Evolutionary conservation across 2,329 filamentous ascomycete species (phyloP).

Genomic region (Sporothrix brasiliensis): DNA sequence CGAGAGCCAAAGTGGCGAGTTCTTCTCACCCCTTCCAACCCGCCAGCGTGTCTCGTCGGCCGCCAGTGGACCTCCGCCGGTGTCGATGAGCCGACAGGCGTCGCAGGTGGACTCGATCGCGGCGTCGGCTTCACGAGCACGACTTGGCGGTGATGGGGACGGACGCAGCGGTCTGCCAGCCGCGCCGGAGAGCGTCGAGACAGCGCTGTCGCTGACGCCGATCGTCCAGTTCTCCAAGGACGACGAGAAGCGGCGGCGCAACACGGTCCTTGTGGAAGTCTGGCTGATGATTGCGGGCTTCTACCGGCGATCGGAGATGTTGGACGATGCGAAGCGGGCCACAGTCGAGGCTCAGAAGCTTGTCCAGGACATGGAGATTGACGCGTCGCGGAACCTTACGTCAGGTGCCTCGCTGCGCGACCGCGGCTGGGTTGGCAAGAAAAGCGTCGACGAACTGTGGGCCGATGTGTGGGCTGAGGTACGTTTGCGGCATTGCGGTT

Average conservation of each 20-base stretch:
- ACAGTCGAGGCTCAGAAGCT: constrained; percentile 80
- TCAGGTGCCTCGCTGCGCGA: constrained; percentile 62
- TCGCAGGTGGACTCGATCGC: constrained; percentile 52
- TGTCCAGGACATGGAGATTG: constrained; percentile 69
- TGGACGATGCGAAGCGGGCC: constrained; percentile 77
- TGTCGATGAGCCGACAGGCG: constrained; percentile 49
- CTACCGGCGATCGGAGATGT: constrained; percentile 79
- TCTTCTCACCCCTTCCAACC: constrained; percentile 48
- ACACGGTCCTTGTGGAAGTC: constrained; percentile 68
- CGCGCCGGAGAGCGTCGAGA: constrained; percentile 46
- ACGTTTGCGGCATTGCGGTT: constrained; percentile 42
- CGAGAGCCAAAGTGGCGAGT: constrained; percentile 46
- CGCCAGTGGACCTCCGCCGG: constrained; percentile 41
- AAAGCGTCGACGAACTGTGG: constrained; percentile 81
- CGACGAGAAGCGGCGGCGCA: constrained; percentile 55
- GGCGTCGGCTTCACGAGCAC: constrained; percentile 48
- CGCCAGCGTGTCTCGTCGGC: constrained; percentile 47
- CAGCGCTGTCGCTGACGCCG: constrained; percentile 54
- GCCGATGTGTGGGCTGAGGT: constrained; percentile 83
- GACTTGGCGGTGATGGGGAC: neutral
- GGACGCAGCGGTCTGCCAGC: constrained; percentile 39
- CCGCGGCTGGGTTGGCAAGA: constrained; percentile 75
- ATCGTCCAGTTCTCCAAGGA: constrained; percentile 59
- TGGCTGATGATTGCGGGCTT: constrained; percentile 91
- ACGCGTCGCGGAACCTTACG: constrained; percentile 64